These are phyloP conservation scores for Paraphoma chrysanthemicola DNA, from an alignment of 2,329 filamentous ascomycete genomes.

Conservation along the genomic window DNA sequence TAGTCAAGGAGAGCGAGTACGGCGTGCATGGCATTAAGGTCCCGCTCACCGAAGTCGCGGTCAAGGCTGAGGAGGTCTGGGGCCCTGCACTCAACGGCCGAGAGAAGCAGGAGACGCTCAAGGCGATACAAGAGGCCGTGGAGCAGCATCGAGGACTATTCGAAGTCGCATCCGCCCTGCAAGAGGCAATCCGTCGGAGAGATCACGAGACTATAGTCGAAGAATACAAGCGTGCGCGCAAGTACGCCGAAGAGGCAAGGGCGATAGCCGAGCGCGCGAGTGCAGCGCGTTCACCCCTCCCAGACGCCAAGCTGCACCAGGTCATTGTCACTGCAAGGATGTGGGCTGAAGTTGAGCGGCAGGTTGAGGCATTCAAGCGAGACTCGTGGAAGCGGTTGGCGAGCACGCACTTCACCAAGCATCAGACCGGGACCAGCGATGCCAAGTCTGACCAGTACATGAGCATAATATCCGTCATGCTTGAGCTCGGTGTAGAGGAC, in stretches of 20 bases:
- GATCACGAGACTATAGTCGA: conserved; percentile 90
- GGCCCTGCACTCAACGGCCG: conserved; percentile 89
- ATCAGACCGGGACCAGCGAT: conserved; percentile 55
- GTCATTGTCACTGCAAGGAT: conserved; percentile 89
- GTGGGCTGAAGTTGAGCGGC: conserved; percentile 92
- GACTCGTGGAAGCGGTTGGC: conserved; percentile 86
- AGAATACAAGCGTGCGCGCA: conserved; percentile 83
- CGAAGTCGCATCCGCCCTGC: conserved; percentile 77
- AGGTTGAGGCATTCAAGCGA: conserved; percentile 85
- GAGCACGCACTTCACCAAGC: conserved; percentile 65
- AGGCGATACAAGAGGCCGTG: conserved; percentile 75
- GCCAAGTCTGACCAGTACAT: conserved; percentile 80
- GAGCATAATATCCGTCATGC: conserved; percentile 84
- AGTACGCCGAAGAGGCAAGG: conserved; percentile 79
- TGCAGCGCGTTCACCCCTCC: conserved; percentile 62
- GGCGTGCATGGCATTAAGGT: conserved; percentile 70
- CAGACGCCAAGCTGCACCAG: conserved; percentile 82
- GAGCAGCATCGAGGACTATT: conserved; percentile 83
- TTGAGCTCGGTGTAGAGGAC: conserved; percentile 94
- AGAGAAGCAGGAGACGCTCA: conserved; percentile 88
- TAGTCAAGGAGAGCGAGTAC: conserved; percentile 79
- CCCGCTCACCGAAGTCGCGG: conserved; percentile 85
- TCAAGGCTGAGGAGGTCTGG: conserved; percentile 97
- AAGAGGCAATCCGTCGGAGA: conserved; percentile 86
- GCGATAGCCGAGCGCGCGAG: conserved; percentile 65